Conservation (phyloP, 2,329 filamentous ascomycete genomes). For the Apiospora rasikravindrae region DNA sequence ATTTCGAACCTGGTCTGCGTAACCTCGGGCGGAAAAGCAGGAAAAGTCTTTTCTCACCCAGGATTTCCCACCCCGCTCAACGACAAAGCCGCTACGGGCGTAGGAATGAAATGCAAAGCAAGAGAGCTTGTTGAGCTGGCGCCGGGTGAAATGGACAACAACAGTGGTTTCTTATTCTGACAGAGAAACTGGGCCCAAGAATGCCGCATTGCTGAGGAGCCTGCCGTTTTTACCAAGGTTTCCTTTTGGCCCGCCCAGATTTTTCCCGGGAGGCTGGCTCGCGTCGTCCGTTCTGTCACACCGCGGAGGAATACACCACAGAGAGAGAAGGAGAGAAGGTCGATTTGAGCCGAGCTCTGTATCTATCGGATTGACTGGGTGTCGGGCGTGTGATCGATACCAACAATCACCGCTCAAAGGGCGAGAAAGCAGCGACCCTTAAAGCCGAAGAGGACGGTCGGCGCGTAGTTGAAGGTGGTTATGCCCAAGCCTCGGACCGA, state of each 20-base stretch:
- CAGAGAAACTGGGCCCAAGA: slow-evolving; percentile 2
- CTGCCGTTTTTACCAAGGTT: neutral
- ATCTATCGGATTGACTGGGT: neutral
- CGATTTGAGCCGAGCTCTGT: neutral
- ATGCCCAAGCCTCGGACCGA: slow-evolving; percentile 1
- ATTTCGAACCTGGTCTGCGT: neutral
- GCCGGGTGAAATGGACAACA: neutral
- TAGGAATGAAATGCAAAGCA: neutral
- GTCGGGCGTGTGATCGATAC: neutral
- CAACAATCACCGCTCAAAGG: neutral
- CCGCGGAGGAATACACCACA: neutral
- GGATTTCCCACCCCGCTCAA: slow-evolving; percentile 5
- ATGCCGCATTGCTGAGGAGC: slow-evolving; percentile 3
- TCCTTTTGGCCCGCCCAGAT: neutral
- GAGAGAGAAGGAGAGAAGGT: neutral
- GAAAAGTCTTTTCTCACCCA: neutral
- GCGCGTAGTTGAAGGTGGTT: neutral
- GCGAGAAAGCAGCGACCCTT: neutral
- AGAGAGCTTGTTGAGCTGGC: neutral
- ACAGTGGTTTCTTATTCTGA: slow-evolving; percentile 2
- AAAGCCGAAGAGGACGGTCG: neutral
- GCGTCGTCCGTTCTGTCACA: neutral
- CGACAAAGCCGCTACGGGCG: slow-evolving; percentile 4
- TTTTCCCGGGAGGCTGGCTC: neutral
- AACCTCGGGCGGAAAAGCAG: neutral